phyloP scores from a whole-genome alignment of 371 early-diverging fungal genomes.

The Haplosporangium sp. region DNA sequence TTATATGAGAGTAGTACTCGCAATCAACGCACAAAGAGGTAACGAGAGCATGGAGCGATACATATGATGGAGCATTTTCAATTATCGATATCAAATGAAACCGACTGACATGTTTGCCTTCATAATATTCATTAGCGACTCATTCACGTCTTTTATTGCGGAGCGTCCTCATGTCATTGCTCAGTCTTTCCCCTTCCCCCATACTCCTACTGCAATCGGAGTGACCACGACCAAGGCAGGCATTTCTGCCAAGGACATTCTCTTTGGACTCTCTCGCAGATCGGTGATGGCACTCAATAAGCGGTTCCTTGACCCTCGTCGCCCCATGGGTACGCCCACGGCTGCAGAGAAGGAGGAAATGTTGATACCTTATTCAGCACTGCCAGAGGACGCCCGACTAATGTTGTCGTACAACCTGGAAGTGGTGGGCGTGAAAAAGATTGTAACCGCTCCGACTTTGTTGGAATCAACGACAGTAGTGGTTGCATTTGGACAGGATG shows the following conservation, averaged over 20 bases:
- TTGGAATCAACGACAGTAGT: constrained; percentile 96
- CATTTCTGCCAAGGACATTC: constrained; percentile 86
- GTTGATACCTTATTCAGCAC: constrained; percentile 77
- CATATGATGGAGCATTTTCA: too few relatives aligned
- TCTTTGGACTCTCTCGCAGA: constrained; percentile 79
- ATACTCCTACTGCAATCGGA: constrained; percentile 78
- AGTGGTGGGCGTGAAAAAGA: constrained; percentile 73
- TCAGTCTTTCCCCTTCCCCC: constrained; percentile 81
- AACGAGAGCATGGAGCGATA: not conserved
- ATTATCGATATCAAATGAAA: not conserved
- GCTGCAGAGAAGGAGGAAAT: constrained; percentile 85
- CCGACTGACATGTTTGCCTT: constrained; percentile 1
- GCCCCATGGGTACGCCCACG: constrained; percentile 72
- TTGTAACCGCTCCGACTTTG: constrained; percentile 79
- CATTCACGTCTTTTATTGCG: constrained; percentile 78
- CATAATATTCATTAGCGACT: constrained; percentile 55
- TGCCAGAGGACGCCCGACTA: constrained; percentile 78
- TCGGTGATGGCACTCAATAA: constrained; percentile 83
- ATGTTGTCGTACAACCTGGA: constrained; percentile 78
- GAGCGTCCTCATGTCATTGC: constrained; percentile 79
- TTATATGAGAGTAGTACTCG: constrained; percentile 84
- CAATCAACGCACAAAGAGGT: constrained; percentile 81
- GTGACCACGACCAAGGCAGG: constrained; percentile 87
- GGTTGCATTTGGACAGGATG: constrained; percentile 87
- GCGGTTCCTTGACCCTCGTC: constrained; percentile 87